phyloP scores from a whole-genome alignment of 345 rosid species.

The Noccaea bulbosa region DNA sequence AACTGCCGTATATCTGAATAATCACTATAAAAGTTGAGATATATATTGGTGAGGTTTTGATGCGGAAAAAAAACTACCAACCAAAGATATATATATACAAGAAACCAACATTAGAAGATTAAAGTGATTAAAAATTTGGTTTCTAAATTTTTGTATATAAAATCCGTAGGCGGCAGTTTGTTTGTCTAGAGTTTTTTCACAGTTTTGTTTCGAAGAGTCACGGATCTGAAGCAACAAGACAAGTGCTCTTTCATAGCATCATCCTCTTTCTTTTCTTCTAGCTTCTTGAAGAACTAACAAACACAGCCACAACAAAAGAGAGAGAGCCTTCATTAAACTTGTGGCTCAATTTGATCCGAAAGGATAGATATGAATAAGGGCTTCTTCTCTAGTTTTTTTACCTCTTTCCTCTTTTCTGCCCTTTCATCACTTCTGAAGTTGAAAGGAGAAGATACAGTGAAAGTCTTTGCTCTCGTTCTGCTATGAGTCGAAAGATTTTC shows the following conservation, averaged over 20 bases:
- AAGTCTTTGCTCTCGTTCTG: constrained; percentile 51
- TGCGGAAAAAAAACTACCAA: too few species aligned
- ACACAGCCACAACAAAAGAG: constrained; percentile 24
- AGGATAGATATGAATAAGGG: constrained; percentile 1
- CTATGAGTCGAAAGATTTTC: constrained; percentile 47
- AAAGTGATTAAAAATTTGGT: too few species aligned
- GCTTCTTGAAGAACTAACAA: constrained; percentile 63
- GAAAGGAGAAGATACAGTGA: constrained; percentile 60
- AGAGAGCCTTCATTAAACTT: constrained; percentile 16
- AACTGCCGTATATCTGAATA: too few species aligned
- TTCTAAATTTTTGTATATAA: too few species aligned
- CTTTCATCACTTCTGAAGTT: constrained; percentile 84
- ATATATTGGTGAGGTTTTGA: too few species aligned
- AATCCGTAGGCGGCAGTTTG: too few species aligned
- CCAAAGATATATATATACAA: too few species aligned
- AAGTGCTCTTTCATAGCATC: constrained; percentile 47
- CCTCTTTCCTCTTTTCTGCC: constrained; percentile 87
- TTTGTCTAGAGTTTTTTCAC: too few species aligned
- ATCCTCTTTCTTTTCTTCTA: constrained; percentile 61
- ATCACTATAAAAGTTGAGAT: too few species aligned
- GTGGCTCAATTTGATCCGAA: constrained; percentile 2
- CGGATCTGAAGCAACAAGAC: constrained; percentile 39
- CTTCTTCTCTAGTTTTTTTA: constrained; percentile 33
- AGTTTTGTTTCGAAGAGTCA: too few species aligned
- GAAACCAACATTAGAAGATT: too few species aligned